These are phyloP conservation scores for Pyrus hybrid DNA, from an alignment of 331 rosid genomes.

Conservation along the genomic window DNA sequence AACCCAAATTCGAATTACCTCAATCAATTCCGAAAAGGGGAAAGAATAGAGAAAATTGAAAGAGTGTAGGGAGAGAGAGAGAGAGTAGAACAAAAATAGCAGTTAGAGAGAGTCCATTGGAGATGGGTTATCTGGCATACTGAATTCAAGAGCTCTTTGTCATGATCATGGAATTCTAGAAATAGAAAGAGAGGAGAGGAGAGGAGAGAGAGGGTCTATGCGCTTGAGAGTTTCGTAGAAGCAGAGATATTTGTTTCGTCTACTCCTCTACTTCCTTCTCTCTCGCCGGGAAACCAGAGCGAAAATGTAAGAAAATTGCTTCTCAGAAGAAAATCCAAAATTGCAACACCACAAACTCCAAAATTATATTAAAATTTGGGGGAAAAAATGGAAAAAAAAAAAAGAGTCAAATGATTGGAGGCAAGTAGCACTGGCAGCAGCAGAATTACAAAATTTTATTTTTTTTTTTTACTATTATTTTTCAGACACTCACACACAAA, in stretches of 20 bases:
- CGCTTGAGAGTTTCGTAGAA: conserved; percentile 61
- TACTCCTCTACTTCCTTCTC: conserved; percentile 76
- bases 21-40: not conserved
- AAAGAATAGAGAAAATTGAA: not conserved
- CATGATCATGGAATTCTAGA: conserved; percentile 23
- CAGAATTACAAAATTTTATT: not conserved
- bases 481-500: not conserved
- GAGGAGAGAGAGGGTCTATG: not conserved
- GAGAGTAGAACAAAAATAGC: not conserved
- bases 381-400: not conserved
- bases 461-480: not conserved
- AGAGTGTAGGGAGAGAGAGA: not conserved
- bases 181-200: not conserved
- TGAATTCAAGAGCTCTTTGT: conserved; percentile 6
- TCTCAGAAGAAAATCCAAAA: not conserved
- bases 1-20: conserved; percentile 11
- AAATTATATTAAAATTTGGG: not conserved
- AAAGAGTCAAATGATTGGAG: conserved; percentile 65
- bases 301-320: conserved; percentile 10
- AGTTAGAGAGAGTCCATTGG: conserved; percentile 27
- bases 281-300: conserved; percentile 62
- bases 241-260: conserved; percentile 69
- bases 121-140: conserved; percentile 13
- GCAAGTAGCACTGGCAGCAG: conserved; percentile 19
- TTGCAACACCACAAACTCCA: not conserved